Conservation (phyloP, 495 filamentous ascomycete species). For the Penicillium coprophilum region DNA sequence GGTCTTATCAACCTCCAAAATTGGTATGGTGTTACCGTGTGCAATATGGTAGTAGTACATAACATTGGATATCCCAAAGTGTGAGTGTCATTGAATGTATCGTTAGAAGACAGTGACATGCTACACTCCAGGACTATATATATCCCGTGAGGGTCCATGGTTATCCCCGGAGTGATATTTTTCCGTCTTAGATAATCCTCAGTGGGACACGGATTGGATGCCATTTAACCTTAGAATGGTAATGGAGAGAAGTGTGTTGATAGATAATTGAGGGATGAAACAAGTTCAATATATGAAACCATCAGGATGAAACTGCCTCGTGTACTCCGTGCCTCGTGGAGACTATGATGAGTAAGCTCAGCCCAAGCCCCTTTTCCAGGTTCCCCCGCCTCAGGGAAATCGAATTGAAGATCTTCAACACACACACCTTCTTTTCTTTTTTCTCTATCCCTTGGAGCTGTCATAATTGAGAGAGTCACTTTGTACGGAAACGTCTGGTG, state of each 20-base stretch:
- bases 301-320: conserved; percentile 1
- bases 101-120: neutral
- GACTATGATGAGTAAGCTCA: conserved; percentile 34
- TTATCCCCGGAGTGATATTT: neutral
- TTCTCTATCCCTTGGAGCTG: conserved; percentile 3
- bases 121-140: neutral
- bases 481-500: neutral
- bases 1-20: neutral
- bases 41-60: neutral
- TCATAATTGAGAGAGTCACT: neutral
- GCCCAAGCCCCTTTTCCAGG: conserved; percentile 38
- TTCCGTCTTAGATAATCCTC: neutral
- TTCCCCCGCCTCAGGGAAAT: conserved; percentile 30
- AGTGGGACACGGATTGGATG: neutral
- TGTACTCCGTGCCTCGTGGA: conserved; percentile 18
- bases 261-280: neutral
- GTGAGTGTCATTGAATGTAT: neutral
- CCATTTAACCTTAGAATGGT: no score
- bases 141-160: no score
- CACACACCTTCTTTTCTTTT: conserved; percentile 6
- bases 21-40: neutral
- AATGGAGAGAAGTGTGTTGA: neutral
- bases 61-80: neutral
- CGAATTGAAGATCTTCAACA: conserved; percentile 11
- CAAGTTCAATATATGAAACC: neutral